These are phyloP conservation scores for Cydonia oblonga DNA, from an alignment of 331 rosid genomes.

Conservation along the genomic window DNA sequence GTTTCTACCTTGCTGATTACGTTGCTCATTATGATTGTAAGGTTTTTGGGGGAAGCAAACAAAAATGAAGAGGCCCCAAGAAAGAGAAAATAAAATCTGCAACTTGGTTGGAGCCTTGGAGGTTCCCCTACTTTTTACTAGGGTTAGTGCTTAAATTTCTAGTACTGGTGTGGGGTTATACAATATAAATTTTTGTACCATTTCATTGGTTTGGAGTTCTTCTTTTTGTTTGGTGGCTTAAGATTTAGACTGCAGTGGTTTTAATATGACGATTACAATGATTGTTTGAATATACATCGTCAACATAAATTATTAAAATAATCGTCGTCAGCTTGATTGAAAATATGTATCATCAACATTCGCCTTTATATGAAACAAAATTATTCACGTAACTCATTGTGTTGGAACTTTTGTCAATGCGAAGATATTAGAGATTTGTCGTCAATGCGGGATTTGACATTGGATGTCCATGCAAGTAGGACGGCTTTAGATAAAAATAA, in stretches of 20 bases:
- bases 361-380: too few relatives aligned
- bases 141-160: not conserved
- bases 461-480: not conserved
- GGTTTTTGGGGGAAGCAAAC: not conserved
- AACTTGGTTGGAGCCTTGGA: not conserved
- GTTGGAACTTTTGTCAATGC: not conserved
- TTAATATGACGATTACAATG: not conserved
- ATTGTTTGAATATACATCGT: not conserved
- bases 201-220: not conserved
- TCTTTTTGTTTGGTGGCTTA: not conserved
- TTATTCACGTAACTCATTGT: not conserved
- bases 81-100: not conserved
- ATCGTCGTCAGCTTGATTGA: not conserved
- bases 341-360: not conserved
- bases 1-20: too few relatives aligned
- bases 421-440: not conserved
- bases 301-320: not conserved
- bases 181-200: not conserved
- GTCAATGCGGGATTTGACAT: not conserved
- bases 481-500: not conserved
- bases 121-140: not conserved
- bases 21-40: not conserved
- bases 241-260: not conserved
- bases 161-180: not conserved
- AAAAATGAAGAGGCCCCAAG: not conserved